Evolutionary conservation across 331 rosid genomes (phyloP), one percentile per base, ranked within the genome.

Genomic region (Phaseolus coccineus): DNA sequence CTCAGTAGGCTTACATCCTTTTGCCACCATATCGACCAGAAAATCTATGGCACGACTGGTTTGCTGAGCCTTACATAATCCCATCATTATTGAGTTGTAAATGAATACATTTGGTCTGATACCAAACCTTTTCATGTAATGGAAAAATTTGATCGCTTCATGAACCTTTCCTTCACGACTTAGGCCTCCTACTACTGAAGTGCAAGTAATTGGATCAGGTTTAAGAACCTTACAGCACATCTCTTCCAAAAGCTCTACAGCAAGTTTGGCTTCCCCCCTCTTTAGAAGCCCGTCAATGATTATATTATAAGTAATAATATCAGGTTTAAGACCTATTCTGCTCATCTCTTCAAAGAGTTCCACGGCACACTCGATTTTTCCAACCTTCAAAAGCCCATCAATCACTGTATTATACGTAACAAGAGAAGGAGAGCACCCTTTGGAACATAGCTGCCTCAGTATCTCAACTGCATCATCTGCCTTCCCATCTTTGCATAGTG

Each of bases 231-330:
- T 91, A 8, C 79, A 51, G 19, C 73, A 76, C 96, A 91, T 89
- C 90, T 88, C 94, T 9, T 88, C 83, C 82, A 93, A 83, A 57
- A 91, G 91, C 51, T 75, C 77, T n/a, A 91, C 62, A 48, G 93
- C 97, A 47, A 69, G 75, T 16, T 85, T 87, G 15, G 93, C 85
- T 84, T 85, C 80, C 27, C 94, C 96, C 51, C 55, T 88, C 87
- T 91, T 93, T 25, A 93, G 87, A 42, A 91, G 91, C 83, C 97
- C 96, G 82, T 87, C 92, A 66, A 93, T 89, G 67, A 93, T 88
- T 4, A 92, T 87, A 48, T 88, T 91, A 82, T 91, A 93, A 19
- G 97, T 89, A 74, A 93, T 83, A 74, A 84, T 77, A 83, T 91
- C 96, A 14, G 97, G 97, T 85, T 88, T 76, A 50, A 93, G 91